These are phyloP conservation scores for Yamadazyma insecticola DNA, from an alignment of 805 yeast genomes.

Conservation along the genomic window DNA sequence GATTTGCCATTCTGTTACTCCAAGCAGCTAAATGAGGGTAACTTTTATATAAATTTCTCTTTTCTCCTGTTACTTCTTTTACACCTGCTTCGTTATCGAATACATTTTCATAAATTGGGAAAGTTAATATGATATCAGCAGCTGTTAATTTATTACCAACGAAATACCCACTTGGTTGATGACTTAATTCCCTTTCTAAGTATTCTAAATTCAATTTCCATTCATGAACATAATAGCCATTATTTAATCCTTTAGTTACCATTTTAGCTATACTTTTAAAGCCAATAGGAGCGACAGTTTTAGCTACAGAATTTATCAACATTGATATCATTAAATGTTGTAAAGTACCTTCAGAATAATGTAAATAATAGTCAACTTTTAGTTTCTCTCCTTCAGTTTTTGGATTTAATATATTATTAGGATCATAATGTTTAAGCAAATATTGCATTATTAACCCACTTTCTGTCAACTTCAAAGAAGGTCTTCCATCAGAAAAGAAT, in stretches of 20 bases:
- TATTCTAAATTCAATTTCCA: conserved; percentile 28
- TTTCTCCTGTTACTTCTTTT: conserved; percentile 29
- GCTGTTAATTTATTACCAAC: conserved; percentile 34
- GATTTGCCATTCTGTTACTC: conserved; percentile 26
- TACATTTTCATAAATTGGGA: conserved; percentile 31
- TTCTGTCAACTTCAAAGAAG: conserved; percentile 30
- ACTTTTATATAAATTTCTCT: conserved; percentile 22
- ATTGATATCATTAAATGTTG: conserved; percentile 44
- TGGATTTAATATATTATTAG: conserved; percentile 21
- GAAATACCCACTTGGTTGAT: conserved; percentile 29
- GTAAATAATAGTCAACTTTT: conserved; percentile 48
- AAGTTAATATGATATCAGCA: conserved; percentile 35
- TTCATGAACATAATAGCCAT: conserved; percentile 47
- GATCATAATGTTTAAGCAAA: conserved; percentile 32
- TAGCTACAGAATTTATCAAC: conserved; percentile 37
- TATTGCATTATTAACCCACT: conserved; percentile 37
- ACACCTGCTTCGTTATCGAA: conserved; percentile 35
- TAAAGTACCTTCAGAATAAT: conserved; percentile 59
- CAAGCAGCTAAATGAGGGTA: conserved; percentile 37
- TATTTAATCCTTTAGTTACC: conserved; percentile 43
- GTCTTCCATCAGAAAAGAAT: conserved; percentile 30
- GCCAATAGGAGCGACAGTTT: conserved; percentile 44
- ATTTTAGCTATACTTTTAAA: conserved; percentile 38
- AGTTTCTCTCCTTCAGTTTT: conserved; percentile 33
- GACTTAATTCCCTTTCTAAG: conserved; percentile 20